Base-by-base conservation (phyloP, 352 stramenopile genomes). In the Globisporangium solare region DNA sequence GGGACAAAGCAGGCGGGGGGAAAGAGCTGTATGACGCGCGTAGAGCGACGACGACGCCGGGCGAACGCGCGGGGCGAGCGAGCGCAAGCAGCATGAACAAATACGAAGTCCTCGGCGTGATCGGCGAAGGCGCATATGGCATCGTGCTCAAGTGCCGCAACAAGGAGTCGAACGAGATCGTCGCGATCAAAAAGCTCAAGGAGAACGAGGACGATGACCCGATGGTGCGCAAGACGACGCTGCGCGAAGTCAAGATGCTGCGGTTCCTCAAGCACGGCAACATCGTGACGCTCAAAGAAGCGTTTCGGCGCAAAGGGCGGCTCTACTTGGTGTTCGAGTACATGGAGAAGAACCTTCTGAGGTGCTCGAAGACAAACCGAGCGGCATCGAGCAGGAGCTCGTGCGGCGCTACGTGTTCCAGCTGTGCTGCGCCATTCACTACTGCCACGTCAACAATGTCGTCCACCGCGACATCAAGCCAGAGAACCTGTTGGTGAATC, bases 141-240 rank as follows among this genome's bases (percentile, higher is more conserved):
- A 87, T 97, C 17, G 89, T 97, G 42, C 82, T 97, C 43, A 92
- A 95, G 64, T 97, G 88, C 58, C 82, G 84, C 39, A 96, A 97
- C 73, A 96, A 98, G 55, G 95, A 99, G 62, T 98, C 93, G 13
- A 92, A 90, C 52, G 92, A 99, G 71, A 80, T 98, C 20, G 97
- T 99, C 10, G 97, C 97, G 6, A 99, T 99, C 71, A 99, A 99
- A 71, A 99, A 99, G 77, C 98, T 99, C 47, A 97, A 98, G 60
- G 92, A 98, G 64, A 91, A 77, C 45, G 88, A 97, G 52, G 83
- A 92, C 3, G 83, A 94, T 53, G 88, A 97, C 48, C 86, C 92
- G 14, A 89, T 96, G 66, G 91, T 98, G 24, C 81, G 87, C 54
- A 98, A 98, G 69, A 98, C 90, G 47, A 97, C 89, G 46, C 63